A percentile compares a stretch with the other conserved stretches of the same genome.
Conservation (phyloP, 176 grass and related monocot species). For the Zea luxurians region DNA sequence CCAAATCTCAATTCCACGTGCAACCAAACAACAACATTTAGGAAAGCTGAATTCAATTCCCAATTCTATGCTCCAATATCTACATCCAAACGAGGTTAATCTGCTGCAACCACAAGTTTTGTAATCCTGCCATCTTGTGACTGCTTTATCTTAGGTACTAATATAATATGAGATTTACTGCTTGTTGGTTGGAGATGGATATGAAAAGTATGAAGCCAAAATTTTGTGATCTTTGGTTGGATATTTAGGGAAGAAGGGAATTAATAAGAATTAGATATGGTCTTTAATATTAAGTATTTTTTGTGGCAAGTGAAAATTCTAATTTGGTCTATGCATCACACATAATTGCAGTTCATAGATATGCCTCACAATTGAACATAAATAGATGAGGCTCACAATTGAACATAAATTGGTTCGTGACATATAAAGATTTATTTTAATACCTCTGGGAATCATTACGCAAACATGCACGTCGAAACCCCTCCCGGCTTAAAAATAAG, state of each 20-base stretch:
- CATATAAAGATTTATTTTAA: conserved; percentile 10
- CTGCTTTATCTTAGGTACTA: not conserved
- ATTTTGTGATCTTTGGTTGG: not conserved
- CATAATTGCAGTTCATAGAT: not conserved
- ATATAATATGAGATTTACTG: not conserved
- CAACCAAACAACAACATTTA: no score
- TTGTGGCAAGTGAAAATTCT: not conserved
- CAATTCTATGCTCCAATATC: no score
- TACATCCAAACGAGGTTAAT: not conserved
- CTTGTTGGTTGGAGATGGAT: not conserved
- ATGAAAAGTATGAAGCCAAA: not conserved
- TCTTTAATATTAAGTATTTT: not conserved
- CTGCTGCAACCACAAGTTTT: not conserved
- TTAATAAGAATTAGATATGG: not conserved
- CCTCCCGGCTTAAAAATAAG: conserved; percentile 94
- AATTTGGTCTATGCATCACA: not conserved
- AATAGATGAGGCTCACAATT: not conserved
- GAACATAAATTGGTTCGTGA: not conserved
- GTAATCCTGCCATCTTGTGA: conserved; percentile 7
- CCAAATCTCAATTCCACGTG: no score
- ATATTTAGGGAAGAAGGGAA: not conserved
- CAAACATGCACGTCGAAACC: conserved; percentile 96
- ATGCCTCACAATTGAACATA: not conserved
- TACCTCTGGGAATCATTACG: conserved; percentile 76
- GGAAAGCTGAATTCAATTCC: no score